Conservation (phyloP, 1,284 basidiomycete species). For the Vanrija sp. region DNA sequence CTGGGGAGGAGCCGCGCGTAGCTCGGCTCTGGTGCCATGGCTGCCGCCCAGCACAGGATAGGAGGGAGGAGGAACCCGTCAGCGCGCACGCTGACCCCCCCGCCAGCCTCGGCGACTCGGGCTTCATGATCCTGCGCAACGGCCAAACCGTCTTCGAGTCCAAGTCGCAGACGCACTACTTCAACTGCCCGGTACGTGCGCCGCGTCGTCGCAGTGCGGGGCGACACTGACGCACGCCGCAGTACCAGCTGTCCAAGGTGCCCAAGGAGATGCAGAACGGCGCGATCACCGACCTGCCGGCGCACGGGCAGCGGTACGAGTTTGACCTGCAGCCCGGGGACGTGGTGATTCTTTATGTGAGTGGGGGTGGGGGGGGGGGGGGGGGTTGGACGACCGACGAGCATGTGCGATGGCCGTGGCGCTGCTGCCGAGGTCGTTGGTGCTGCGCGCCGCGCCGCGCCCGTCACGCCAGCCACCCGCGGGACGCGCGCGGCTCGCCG, state of each 20-base stretch:
- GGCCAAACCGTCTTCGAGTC: constrained; percentile 38
- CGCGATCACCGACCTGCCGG: constrained; percentile 30
- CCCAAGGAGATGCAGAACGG: constrained; percentile 22
- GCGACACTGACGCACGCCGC: too few relatives aligned
- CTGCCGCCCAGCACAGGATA: too few relatives aligned
- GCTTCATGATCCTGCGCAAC: constrained; percentile 43
- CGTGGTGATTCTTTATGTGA: constrained; percentile 45
- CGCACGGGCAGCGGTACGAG: constrained; percentile 34
- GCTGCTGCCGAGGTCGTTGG: too few relatives aligned
- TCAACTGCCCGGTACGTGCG: constrained; percentile 49
- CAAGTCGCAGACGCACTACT: constrained; percentile 47
- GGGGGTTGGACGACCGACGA: too few relatives aligned
- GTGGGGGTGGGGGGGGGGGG: constrained; percentile 4
- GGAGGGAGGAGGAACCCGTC: too few relatives aligned
- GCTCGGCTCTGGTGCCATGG: too few relatives aligned
- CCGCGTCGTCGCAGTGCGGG: too few relatives aligned
- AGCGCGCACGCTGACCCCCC: background rate
- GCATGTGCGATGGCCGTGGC: too few relatives aligned
- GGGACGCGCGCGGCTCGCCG: too few relatives aligned
- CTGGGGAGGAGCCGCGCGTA: too few relatives aligned
- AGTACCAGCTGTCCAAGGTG: constrained; percentile 41
- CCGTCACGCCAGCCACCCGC: too few relatives aligned
- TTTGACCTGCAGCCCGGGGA: constrained; percentile 45
- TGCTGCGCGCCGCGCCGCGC: too few relatives aligned
- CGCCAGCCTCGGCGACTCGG: constrained; percentile 49